Percentiles rank a stretch among this genome's conserved stretches.
Conservation (phyloP, 331 rosid genomes). For the Acacia concinna region DNA sequence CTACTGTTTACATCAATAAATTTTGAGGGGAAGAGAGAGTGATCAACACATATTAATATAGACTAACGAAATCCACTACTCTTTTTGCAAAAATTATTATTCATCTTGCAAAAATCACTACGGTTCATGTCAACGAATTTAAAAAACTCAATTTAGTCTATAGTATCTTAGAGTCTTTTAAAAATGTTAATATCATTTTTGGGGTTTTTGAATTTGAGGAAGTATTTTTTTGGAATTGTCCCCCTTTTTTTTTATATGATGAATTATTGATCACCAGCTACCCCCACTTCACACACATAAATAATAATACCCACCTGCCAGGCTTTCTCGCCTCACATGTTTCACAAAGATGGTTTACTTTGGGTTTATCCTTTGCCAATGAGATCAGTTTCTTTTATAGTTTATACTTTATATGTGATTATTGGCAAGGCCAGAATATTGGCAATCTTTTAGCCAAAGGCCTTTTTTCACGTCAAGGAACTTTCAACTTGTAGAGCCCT, state of each 20-base stretch:
- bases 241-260: conserved; percentile 12
- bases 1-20: no score
- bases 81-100: no score
- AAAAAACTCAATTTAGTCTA: no score
- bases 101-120: no score
- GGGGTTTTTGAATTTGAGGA: no score
- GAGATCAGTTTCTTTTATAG: not conserved
- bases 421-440: not conserved
- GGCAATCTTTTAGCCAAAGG: not conserved
- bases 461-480: not conserved
- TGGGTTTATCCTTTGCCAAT: conserved; percentile 16
- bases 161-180: no score
- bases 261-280: conserved; percentile 32
- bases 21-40: no score
- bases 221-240: no score
- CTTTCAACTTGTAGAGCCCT: not conserved
- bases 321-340: not conserved
- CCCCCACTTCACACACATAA: conserved; percentile 26
- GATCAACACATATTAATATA: no score
- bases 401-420: not conserved
- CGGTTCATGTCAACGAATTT: no score
- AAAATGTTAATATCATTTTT: no score
- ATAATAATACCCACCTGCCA: not conserved
- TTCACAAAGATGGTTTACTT: not conserved
- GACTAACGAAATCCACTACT: no score